Conservation (phyloP, 345 rosid species). For the Lumnitzera racemosa region DNA sequence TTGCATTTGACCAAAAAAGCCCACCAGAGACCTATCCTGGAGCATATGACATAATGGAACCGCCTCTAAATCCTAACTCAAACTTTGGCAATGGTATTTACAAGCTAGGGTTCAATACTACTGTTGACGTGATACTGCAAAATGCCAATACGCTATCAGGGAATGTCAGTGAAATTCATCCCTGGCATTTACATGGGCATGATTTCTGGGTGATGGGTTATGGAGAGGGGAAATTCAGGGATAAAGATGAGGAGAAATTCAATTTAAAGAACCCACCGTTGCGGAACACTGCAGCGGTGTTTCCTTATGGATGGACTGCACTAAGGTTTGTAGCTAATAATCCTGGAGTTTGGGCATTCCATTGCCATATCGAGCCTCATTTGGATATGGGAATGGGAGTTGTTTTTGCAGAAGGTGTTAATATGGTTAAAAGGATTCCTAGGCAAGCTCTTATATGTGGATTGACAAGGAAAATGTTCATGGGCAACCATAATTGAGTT, state of each 20-base stretch:
- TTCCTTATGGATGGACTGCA: constrained; percentile 90
- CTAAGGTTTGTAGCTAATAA: constrained; percentile 73
- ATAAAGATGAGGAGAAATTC: constrained; percentile 11
- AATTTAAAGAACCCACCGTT: constrained; percentile 68
- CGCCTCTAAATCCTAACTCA: constrained; percentile 40
- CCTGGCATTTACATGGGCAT: constrained; percentile 96
- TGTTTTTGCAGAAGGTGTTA: constrained; percentile 54
- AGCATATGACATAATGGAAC: constrained; percentile 46
- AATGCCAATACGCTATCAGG: constrained; percentile 45
- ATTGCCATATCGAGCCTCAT: constrained; percentile 97
- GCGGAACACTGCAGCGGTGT: constrained; percentile 59
- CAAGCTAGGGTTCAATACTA: constrained; percentile 28
- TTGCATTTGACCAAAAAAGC: constrained; percentile 24
- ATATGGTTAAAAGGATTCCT: constrained; percentile 39
- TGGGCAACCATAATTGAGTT: neutral
- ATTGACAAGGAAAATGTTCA: constrained; percentile 26
- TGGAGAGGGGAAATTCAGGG: constrained; percentile 58
- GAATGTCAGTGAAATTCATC: constrained; percentile 66
- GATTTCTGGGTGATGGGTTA: constrained; percentile 86
- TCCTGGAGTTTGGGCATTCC: constrained; percentile 96
- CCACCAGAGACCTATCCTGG: constrained; percentile 43
- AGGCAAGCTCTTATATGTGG: constrained; percentile 43
- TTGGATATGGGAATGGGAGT: constrained; percentile 96
- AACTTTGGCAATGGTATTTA: constrained; percentile 55
- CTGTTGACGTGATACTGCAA: constrained; percentile 75